Percentiles rank a stretch among this genome's conserved stretches.
These are phyloP conservation scores for Peronospora destructor DNA, from an alignment of 352 stramenopile species.

Conservation along the genomic window DNA sequence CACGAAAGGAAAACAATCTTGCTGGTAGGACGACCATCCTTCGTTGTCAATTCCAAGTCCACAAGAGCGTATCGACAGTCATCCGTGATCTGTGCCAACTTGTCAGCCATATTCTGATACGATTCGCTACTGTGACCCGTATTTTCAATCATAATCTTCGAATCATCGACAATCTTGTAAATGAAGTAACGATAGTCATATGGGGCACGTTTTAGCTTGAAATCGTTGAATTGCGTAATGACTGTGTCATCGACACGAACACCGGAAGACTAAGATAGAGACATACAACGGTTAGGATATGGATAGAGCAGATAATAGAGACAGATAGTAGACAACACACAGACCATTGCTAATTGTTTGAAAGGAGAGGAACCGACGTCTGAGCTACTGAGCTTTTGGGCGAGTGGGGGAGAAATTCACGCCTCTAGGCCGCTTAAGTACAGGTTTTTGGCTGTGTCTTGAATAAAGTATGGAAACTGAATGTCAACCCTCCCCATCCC, in stretches of 20 bases:
- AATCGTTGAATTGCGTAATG: constrained; percentile 90
- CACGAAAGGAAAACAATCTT: constrained; percentile 91
- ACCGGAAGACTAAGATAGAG: constrained; percentile 77
- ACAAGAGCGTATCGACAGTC: constrained; percentile 87
- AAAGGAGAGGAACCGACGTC: constrained; percentile 4
- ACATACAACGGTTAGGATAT: constrained; percentile 1
- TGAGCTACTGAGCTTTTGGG: constrained; percentile 16
- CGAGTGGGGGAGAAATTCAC: constrained; percentile 25
- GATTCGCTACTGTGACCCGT: constrained; percentile 64
- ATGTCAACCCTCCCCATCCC: constrained; percentile 20
- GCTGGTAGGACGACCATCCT: constrained; percentile 82
- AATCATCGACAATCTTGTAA: constrained; percentile 92
- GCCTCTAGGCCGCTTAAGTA: constrained; percentile 1
- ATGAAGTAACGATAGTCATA: constrained; percentile 93
- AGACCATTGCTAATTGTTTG: constrained; percentile 22
- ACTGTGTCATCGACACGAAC: constrained; percentile 91
- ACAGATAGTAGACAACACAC: not conserved
- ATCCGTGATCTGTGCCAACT: constrained; percentile 64
- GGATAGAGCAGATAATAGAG: not conserved
- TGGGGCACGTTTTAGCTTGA: constrained; percentile 91
- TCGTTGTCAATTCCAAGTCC: constrained; percentile 85
- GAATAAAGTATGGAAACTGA: constrained; percentile 23
- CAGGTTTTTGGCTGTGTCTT: constrained; percentile 2
- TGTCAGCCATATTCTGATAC: constrained; percentile 85
- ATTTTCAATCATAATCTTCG: constrained; percentile 90